Base-by-base conservation (phyloP, 139 green algal species). In the Haematococcus lacustris region DNA sequence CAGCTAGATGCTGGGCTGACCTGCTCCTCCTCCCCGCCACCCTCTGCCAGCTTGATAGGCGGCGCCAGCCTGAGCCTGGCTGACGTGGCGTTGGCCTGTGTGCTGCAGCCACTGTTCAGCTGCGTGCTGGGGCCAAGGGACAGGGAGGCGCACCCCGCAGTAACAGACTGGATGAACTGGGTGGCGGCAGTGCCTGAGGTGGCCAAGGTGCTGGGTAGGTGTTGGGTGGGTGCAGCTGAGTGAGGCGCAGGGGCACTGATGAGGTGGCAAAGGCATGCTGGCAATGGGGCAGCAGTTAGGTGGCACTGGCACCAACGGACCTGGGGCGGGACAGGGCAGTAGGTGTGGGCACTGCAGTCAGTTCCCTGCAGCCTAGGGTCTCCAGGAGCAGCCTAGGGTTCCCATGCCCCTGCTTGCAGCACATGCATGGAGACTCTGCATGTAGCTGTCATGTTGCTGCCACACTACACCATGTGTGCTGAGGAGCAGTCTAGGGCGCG, bases 21-120 rank as follows among this genome's bases (percentile, higher is more conserved):
- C n/a, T n/a, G n/a, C n/a, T n/a, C n/a, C n/a, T n/a, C n/a, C n/a
- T n/a, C n/a, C n/a, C n/a, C n/a, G n/a, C n/a, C n/a, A n/a, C n/a
- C n/a, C n/a, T n/a, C n/a, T n/a, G n/a, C n/a, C n/a, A n/a, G n/a
- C n/a, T n/a, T n/a, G n/a, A n/a, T n/a, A n/a, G n/a, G n/a, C n/a
- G n/a, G n/a, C n/a, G n/a, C n/a, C n/a, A n/a, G n/a, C n/a, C 30
- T 83, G 33, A 89, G 66, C 28, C 68, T 92, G 4, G 87, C 81
- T 4, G 87, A 91, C 43, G 75, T 90, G 38, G 70, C 86, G 17
- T 38, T 87, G 59, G 73, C 71, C 32, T 78, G 73, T 7, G 65
- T 75, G 41, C 64, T 84, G 71, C 62, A 84, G 41, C 71, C 82
- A 7, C 81, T 92, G 50, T 84, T 79, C 35, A 51, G 71, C 37